Evolutionary conservation across 768 basidiomycete species (phyloP), one percentile per base, ranked within the genome.

Genomic region (Plicaturopsis crispa): DNA sequence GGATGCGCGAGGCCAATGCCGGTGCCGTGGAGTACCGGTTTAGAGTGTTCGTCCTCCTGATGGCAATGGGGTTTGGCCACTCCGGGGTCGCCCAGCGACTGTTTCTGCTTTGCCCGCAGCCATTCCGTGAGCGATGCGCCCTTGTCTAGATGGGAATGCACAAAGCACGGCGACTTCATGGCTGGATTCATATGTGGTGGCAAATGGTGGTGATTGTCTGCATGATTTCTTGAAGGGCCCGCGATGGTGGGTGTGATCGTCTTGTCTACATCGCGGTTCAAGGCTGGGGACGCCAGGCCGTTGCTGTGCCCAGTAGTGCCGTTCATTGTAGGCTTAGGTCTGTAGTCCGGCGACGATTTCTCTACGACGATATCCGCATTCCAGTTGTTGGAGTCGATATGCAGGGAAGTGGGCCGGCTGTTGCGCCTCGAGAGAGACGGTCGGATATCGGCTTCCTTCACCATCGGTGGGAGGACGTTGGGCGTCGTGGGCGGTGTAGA

Each of bases 111-210:
- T 40, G 55, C 59, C 43, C 66, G 63, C 18, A 89, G 60, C 79
- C 84, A 90, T 43, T 87, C 85, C 24, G 77, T 73, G 31, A 91
- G 67, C 6, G 85, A 81, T 4, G 78, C 80, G 30, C 78, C 78
- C 51, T 83, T 80, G 58, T 94, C 86, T 34, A 97, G 82, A 48
- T 87, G 78, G 0, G 87, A 91, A 64, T 97, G 92, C 24, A 97
- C 80, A 60, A 92, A 94, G 55, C 90, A 96, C 7, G 92, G 92
- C 0, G 88, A 91, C 32, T 70, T 65, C 48, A 69, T 61, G 16
- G 67, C 52, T 37, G 26, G 26, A n/a, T n/a, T n/a, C n/a, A n/a
- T n/a, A n/a, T 14, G 14, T 28, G 26, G 26, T 28, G 10, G 26
- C 26, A 14, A 14, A 28, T 28, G 26, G 14, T 8, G 26, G 26